A percentile compares a stretch with the other conserved stretches of the same genome.
These are phyloP conservation scores for Neurospora sp. DNA, from an alignment of 495 filamentous ascomycete species.

Conservation along the genomic window DNA sequence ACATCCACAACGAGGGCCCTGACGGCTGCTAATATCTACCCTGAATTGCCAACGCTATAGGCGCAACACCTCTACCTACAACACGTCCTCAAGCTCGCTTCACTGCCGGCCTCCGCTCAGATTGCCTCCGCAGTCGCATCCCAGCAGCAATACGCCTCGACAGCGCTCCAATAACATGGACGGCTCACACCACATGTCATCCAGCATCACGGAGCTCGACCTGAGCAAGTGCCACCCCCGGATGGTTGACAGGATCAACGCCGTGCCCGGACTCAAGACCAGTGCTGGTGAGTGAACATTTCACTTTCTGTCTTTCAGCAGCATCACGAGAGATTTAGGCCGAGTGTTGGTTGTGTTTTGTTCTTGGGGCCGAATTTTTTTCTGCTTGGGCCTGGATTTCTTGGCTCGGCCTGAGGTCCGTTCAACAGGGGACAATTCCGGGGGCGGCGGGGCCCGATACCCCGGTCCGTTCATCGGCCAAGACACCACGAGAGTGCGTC, in stretches of 20 bases:
- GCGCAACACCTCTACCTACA: neutral
- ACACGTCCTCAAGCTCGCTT: conserved; percentile 8
- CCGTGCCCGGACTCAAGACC: conserved; percentile 39
- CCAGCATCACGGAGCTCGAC: conserved; percentile 33
- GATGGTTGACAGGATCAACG: conserved; percentile 37
- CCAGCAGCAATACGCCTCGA: neutral
- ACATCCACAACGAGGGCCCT: neutral
- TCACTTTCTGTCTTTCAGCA: neutral
- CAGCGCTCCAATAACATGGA: conserved; percentile 23
- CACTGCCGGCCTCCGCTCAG: conserved; percentile 11
- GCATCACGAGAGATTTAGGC: neutral
- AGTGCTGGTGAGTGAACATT: conserved; percentile 35
- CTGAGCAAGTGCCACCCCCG: conserved; percentile 32
- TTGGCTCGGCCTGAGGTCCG: neutral
- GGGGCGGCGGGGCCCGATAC: neutral
- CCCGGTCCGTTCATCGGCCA: neutral
- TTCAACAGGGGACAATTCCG: neutral
- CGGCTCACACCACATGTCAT: conserved; percentile 17
- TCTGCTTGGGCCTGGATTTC: neutral
- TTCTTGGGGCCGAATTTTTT: neutral
- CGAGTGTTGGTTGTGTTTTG: neutral
- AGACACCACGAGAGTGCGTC: neutral
- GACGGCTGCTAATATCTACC: neutral
- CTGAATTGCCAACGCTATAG: neutral
- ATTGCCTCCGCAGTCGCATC: neutral